Conservation (phyloP, 129 eudicot genomes). For the Escallonia herrerae region DNA sequence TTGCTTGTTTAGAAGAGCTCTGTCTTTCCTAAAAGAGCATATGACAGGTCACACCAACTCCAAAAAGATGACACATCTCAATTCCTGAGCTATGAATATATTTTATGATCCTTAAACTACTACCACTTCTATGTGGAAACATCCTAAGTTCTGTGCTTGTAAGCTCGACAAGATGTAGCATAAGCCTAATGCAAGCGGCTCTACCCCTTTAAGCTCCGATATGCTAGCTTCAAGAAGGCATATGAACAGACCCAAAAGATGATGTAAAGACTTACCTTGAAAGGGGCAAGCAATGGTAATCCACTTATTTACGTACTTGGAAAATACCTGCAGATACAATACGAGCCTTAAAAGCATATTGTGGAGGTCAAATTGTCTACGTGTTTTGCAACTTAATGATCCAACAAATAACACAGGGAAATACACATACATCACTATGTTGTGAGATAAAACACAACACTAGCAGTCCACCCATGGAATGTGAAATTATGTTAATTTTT, state of each 20-base stretch:
- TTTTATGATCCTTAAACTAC: too few relatives aligned
- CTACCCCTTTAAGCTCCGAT: too few relatives aligned
- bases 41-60: too few relatives aligned
- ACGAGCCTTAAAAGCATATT: slow-evolving; percentile 10
- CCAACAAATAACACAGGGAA: background rate
- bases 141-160: too few relatives aligned
- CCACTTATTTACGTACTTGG: slow-evolving; percentile 87
- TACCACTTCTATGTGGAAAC: too few relatives aligned
- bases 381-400: background rate
- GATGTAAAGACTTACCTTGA: slow-evolving; percentile 53
- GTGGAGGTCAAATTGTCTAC: background rate
- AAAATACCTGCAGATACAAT: slow-evolving; percentile 47
- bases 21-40: too few relatives aligned
- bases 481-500: slow-evolving; percentile 79
- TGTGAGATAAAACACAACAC: slow-evolving; percentile 74
- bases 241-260: background rate
- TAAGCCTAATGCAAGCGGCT: too few relatives aligned
- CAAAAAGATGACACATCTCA: too few relatives aligned
- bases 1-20: too few relatives aligned
- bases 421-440: slow-evolving; percentile 54
- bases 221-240: too few relatives aligned
- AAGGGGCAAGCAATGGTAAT: slow-evolving; percentile 87
- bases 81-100: too few relatives aligned
- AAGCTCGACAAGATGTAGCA: too few relatives aligned
- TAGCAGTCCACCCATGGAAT: slow-evolving; percentile 88